Percentiles rank a stretch among this genome's conserved stretches.
Conservation (phyloP, 208 protist genomes). For the Zelonia costaricensis region DNA sequence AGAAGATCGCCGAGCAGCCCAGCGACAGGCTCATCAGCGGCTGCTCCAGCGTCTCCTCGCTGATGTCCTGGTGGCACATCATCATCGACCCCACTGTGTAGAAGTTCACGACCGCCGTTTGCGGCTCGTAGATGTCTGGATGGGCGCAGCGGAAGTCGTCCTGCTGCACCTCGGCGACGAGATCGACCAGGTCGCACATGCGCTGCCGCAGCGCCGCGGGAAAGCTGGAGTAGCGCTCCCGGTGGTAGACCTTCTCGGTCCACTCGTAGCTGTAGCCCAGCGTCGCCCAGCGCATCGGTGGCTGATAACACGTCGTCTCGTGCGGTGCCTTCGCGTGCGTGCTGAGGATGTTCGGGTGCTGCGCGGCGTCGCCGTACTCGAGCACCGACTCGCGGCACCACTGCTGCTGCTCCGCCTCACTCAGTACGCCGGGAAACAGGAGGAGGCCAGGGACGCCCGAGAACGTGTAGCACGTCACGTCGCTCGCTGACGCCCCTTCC, state of each 20-base stretch:
- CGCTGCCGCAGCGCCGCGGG: slow-evolving; percentile 39
- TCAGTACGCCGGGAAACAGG: slow-evolving; percentile 59
- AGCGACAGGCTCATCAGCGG: slow-evolving; percentile 81
- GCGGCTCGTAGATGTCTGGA: slow-evolving; percentile 66
- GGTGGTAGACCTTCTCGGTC: slow-evolving; percentile 78
- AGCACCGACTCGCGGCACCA: slow-evolving; percentile 65
- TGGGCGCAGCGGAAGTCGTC: slow-evolving; percentile 28
- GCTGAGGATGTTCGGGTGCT: slow-evolving; percentile 82
- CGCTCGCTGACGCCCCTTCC: not conserved
- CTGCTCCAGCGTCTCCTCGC: slow-evolving; percentile 72
- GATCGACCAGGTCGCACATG: slow-evolving; percentile 44
- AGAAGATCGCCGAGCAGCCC: slow-evolving; percentile 81
- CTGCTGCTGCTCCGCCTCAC: slow-evolving; percentile 47
- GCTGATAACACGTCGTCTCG: slow-evolving; percentile 67
- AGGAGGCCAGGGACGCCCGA: slow-evolving; percentile 65
- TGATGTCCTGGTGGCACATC: slow-evolving; percentile 92
- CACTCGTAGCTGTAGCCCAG: slow-evolving; percentile 91
- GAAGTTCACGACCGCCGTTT: slow-evolving; percentile 91
- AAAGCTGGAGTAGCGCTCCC: slow-evolving; percentile 55
- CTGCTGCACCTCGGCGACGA: slow-evolving; percentile 43
- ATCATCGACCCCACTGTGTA: slow-evolving; percentile 85
- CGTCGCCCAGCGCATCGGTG: slow-evolving; percentile 88
- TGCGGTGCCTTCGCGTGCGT: slow-evolving; percentile 67
- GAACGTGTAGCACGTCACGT: slow-evolving; percentile 70
- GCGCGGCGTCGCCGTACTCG: slow-evolving; percentile 54